phyloP scores from a whole-genome alignment of 2,329 filamentous ascomycete genomes.

The Talaromyces sp. region DNA sequence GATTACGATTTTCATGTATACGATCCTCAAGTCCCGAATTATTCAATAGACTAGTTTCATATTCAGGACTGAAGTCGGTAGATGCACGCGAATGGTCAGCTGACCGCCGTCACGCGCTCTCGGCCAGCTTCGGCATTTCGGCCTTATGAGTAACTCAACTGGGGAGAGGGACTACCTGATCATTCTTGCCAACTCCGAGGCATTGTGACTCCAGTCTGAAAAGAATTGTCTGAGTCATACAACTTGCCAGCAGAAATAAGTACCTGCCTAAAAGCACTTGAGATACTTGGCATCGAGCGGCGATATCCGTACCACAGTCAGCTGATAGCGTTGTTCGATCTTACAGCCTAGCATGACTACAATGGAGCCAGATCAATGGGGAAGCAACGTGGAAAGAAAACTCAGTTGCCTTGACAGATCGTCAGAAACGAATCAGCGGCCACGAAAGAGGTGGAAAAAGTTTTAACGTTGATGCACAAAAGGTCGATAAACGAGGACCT shows the following conservation, averaged over 20 bases:
- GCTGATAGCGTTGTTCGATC: constrained; percentile 4
- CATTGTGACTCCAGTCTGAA: background rate
- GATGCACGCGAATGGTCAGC: constrained; percentile 1
- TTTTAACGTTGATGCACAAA: constrained; percentile 4
- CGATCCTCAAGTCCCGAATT: background rate
- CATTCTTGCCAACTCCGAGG: constrained; percentile 1
- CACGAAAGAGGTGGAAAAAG: background rate
- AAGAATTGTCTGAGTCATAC: background rate
- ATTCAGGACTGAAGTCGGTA: background rate
- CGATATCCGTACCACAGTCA: constrained; percentile 10
- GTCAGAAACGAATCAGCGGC: background rate
- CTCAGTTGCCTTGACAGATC: constrained; percentile 1
- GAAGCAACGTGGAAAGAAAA: constrained; percentile 4
- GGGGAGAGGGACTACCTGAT: constrained; percentile 1
- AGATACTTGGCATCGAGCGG: background rate
- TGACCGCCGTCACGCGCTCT: constrained; percentile 9
- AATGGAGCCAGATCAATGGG: background rate
- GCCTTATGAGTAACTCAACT: background rate
- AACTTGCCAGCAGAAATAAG: background rate
- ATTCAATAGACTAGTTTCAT: background rate
- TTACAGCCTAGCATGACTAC: background rate
- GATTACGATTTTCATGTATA: background rate
- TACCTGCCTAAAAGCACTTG: background rate
- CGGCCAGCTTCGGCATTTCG: constrained; percentile 12
- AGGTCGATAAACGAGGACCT: background rate